Evolutionary conservation across 2,329 filamentous ascomycete species (phyloP).

Genomic region (Calonectria fujianensis): DNA sequence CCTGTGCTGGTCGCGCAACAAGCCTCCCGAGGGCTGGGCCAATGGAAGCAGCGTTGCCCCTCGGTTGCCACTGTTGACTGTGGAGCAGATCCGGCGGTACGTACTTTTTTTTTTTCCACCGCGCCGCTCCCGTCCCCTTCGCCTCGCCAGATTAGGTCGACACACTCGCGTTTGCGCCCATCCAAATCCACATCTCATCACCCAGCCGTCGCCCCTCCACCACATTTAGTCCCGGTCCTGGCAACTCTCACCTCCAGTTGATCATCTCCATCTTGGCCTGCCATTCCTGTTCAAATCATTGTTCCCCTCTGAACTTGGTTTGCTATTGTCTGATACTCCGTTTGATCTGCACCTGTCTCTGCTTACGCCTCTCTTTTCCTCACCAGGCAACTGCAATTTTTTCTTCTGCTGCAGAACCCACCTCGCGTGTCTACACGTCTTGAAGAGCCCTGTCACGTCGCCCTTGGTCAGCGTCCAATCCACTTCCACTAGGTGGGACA

Average conservation of each 20-base stretch:
- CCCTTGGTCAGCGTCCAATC: conserved; percentile 51
- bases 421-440: conserved; percentile 51
- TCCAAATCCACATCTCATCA: conserved; percentile 43
- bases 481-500: conserved; percentile 54
- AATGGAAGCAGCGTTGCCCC: conserved; percentile 72
- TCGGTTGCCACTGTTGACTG: conserved; percentile 74
- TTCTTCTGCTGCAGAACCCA: conserved; percentile 26
- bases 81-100: conserved; percentile 48
- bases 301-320: conserved; percentile 27
- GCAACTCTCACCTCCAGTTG: conserved; percentile 46
- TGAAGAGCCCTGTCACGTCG: conserved; percentile 46
- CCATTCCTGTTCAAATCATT: conserved; percentile 44
- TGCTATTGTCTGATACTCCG: conserved; percentile 11
- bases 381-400: conserved; percentile 24
- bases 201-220: conserved; percentile 52
- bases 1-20: conserved; percentile 45
- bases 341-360: conserved; percentile 31
- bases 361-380: conserved; percentile 37
- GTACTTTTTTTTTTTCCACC: conserved; percentile 43
- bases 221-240: conserved; percentile 45
- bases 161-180: conserved; percentile 51
- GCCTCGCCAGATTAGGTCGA: conserved; percentile 42
- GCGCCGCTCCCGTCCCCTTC: conserved; percentile 45
- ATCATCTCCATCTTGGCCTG: conserved; percentile 45
- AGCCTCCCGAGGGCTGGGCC: conserved; percentile 57